Conservation (phyloP, 2,329 filamentous ascomycete species). For the Alternaria triticina region DNA sequence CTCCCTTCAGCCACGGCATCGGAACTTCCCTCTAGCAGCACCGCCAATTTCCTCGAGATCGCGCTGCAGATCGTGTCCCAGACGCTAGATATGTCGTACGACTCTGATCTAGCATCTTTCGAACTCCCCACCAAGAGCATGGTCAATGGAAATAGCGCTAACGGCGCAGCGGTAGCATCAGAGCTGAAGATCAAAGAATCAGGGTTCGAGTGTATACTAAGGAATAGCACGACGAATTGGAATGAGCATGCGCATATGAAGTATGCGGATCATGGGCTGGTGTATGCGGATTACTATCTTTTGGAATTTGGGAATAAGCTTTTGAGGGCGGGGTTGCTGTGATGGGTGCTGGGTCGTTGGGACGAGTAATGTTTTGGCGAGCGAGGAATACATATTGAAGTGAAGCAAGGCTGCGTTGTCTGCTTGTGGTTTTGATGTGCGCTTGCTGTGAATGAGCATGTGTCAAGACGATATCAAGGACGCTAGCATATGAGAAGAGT, state of each 20-base stretch:
- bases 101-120: constrained; percentile 35
- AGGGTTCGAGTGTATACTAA: constrained; percentile 54
- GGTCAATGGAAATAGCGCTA: constrained; percentile 19
- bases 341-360: background rate
- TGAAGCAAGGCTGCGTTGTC: background rate
- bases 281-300: constrained; percentile 60
- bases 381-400: background rate
- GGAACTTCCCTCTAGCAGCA: background rate
- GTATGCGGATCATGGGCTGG: constrained; percentile 56
- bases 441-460: background rate
- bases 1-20: constrained; percentile 7
- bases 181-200: constrained; percentile 35
- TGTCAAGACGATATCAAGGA: background rate
- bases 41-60: constrained; percentile 17
- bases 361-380: background rate
- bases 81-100: constrained; percentile 42
- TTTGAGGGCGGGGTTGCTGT: constrained; percentile 44
- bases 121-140: constrained; percentile 9
- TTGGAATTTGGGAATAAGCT: constrained; percentile 56
- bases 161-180: background rate
- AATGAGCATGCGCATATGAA: constrained; percentile 54
- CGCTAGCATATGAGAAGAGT: background rate
- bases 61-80: constrained; percentile 33
- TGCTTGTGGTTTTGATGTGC: background rate
- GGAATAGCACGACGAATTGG: constrained; percentile 57